Base-by-base conservation (phyloP, 345 rosid species). In the Chamaenerion angustifolium region DNA sequence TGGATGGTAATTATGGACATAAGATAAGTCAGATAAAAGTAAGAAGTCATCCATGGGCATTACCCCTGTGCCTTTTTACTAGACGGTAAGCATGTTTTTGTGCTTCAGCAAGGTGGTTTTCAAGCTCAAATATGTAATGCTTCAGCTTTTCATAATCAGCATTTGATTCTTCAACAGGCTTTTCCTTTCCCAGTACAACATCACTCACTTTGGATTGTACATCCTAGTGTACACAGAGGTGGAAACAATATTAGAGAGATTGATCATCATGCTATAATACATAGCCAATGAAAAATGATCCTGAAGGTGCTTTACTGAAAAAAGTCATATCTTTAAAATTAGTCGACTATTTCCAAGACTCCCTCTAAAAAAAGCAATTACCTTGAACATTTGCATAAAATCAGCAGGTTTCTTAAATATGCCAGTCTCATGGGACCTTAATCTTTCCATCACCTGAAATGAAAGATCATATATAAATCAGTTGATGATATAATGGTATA, bases 51-150 rank as follows among this genome's bases (percentile, higher is more conserved):
- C 18, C 57, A 58, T 12, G 55, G 45, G 48, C 3, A 13, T 52
- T 76, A 83, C 98, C 98, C 79, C 82, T 80, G 68, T 82, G 98
- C 65, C 95, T 70, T 74, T 86, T 90, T 27, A 90, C 95, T 42
- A 90, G 95, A 65, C 95, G 92, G 68, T 72, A 86, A 46, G 93
- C 98, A 63, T 83, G 96, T 63, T 83, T 90, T 66, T 86, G 98
- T 48, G 93, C 89, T 72, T 86, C 95, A 45, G 83, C 71, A 64
- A 90, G 74, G 71, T 87, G 96, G 65, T 87, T 83, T 63, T 90
- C 98, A 19, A 90, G 98, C 81, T 90, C 98, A 54, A 78, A 83
- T 55, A 86, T 51, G 57, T 86, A 90, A 57, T 80, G 76, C 62
- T 87, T 87, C 70, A 87, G 71, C 76, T 87, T 83, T 72, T 90